Conservation (phyloP, 768 basidiomycete species). For the Russula compacta region DNA sequence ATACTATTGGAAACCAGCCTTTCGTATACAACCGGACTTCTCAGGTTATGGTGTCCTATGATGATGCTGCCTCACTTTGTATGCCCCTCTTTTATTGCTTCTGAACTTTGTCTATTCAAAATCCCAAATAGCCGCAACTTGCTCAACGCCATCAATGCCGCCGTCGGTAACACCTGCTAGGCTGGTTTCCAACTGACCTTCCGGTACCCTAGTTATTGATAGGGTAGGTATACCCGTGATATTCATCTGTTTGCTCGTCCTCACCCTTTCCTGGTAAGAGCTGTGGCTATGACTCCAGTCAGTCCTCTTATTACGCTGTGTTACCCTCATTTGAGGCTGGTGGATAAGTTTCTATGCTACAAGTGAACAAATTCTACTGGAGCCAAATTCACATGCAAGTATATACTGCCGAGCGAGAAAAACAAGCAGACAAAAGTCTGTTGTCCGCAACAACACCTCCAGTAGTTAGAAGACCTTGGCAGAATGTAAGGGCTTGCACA, state of each 20-base stretch:
- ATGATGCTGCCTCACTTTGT: constrained; percentile 27
- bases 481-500: no score
- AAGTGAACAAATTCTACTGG: no score
- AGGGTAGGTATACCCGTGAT: background rate
- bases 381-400: no score
- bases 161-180: background rate
- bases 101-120: background rate
- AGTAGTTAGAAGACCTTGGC: no score
- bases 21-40: constrained; percentile 26
- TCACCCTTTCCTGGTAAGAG: no score
- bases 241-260: background rate
- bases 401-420: no score
- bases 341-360: no score
- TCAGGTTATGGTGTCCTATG: constrained; percentile 30
- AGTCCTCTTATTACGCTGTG: background rate
- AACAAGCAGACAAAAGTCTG: no score
- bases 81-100: background rate
- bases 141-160: constrained; percentile 27
- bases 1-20: constrained; percentile 20
- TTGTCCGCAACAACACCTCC: no score
- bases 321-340: no score
- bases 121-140: constrained; percentile 30
- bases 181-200: background rate
- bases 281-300: background rate
- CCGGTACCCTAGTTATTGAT: background rate